Evolutionary conservation across 192 early-diverging fungal species (phyloP).

Genomic region (Coemansia sp.): DNA sequence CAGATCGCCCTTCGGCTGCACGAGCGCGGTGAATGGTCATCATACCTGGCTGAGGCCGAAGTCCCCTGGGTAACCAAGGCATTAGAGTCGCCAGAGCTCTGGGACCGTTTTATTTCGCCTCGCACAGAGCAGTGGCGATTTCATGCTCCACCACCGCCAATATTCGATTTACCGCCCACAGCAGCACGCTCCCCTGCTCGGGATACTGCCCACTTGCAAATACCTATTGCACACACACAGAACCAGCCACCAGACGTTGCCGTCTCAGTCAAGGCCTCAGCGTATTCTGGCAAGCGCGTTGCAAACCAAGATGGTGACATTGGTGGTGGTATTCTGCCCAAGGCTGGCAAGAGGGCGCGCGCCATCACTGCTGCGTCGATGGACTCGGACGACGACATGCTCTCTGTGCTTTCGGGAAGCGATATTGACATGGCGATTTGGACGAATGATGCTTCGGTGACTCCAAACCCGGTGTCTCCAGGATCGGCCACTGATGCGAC

Average conservation of each 20-base stretch:
- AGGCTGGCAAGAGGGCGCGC: conserved; percentile 28
- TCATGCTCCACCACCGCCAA: conserved; percentile 32
- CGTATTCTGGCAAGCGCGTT: conserved; percentile 22
- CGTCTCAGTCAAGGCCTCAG: background rate
- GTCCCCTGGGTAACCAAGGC: conserved; percentile 42
- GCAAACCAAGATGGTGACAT: conserved; percentile 16
- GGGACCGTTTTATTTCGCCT: conserved; percentile 55
- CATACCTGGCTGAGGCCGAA: conserved; percentile 40
- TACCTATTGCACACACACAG: background rate
- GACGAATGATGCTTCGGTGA: conserved; percentile 32
- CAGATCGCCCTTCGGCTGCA: conserved; percentile 49
- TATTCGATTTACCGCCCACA: conserved; percentile 22
- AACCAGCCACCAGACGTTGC: conserved; percentile 1
- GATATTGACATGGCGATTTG: conserved; percentile 50
- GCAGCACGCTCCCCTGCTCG: background rate
- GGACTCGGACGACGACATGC: conserved; percentile 45
- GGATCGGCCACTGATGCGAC: conserved; percentile 7
- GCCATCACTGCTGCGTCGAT: conserved; percentile 6
- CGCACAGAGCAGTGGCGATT: conserved; percentile 52
- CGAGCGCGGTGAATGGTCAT: conserved; percentile 37
- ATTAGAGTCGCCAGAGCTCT: conserved; percentile 45
- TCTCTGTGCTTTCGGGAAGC: conserved; percentile 48
- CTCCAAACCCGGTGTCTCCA: conserved; percentile 28
- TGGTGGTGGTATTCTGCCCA: conserved; percentile 1
- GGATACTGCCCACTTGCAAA: background rate